Evolutionary conservation across 2,329 filamentous ascomycete species (phyloP), one percentile per base, ranked within the genome.

Genomic region (Parafenestella ontariensis): DNA sequence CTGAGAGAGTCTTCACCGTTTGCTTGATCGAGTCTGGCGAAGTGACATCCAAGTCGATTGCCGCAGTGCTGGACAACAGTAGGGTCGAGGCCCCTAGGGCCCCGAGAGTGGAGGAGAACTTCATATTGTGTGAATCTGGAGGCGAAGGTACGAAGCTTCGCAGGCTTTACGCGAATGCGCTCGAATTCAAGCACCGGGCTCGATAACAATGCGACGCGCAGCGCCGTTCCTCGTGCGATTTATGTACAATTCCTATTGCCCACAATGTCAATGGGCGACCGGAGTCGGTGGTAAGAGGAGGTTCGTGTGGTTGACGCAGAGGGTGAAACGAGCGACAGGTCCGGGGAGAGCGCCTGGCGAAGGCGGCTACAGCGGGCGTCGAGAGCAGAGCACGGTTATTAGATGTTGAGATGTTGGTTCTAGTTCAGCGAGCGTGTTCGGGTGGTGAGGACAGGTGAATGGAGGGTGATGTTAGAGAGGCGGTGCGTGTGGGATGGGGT

Each of bases 1-100:
- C 78, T 5, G 87, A 87, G 47, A 89, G 75, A 1, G 82, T 84
- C 58, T 82, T 83, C 17, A 88, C 83, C 5, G 86, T 87, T 57
- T 80, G 79, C 60, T 83, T 84, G 64, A 91, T 82, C 0, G 87
- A 89, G 29, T 77, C 87, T 89, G 63, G 50, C 26, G 64, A 63
- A 34, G 48, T 65, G 17, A 73, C 58, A 49, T 73, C 62, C 31
- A 77, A 49, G 1, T 70, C 60, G 37, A 77, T 65, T 9, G 73
- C 74, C 31, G 65, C 62, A 9, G 65, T 69, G 47, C 66, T 59
- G 39, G 73, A 67, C 37, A 70, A 58, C 50, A 75, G 59, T 36
- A 75, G 58, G 41, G 60, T 64, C 39, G 70, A 71, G 58, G 70
- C 68, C 40, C 69, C 65, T 31, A 76, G 23, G 42, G 66, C 73